phyloP scores from a whole-genome alignment of 176 grass and related monocot species.

The Canna indica region DNA sequence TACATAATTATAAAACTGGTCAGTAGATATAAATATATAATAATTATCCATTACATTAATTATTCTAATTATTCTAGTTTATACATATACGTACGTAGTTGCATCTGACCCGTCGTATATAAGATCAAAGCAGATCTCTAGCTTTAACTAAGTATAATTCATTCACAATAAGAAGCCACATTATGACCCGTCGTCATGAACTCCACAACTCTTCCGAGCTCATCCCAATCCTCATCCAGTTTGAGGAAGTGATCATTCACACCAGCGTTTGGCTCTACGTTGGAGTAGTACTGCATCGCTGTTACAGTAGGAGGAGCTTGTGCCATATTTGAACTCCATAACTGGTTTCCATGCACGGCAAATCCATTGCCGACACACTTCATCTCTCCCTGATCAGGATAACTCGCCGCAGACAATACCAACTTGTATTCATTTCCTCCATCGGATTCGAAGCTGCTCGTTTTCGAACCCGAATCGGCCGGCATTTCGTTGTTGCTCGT shows the following conservation, averaged over 20 bases:
- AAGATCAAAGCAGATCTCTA: too few relatives aligned
- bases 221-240: neutral
- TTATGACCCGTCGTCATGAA: neutral
- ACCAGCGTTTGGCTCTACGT: neutral
- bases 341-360: constrained; percentile 25
- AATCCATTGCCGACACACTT: neutral
- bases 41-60: too few relatives aligned
- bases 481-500: neutral
- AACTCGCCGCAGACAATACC: constrained; percentile 1
- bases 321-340: constrained; percentile 15
- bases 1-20: too few relatives aligned
- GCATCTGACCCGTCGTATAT: too few relatives aligned
- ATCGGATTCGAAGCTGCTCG: constrained; percentile 49
- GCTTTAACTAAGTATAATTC: too few relatives aligned
- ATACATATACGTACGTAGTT: too few relatives aligned
- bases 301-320: neutral
- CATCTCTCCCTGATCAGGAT: constrained; percentile 17
- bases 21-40: too few relatives aligned
- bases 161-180: neutral
- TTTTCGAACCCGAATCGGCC: constrained; percentile 39
- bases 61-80: too few relatives aligned
- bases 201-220: constrained; percentile 7
- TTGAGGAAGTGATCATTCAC: neutral
- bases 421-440: constrained; percentile 33
- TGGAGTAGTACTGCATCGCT: neutral